Conservation (phyloP, 805 yeast species). For the Myxozyma lipomycoides region DNA sequence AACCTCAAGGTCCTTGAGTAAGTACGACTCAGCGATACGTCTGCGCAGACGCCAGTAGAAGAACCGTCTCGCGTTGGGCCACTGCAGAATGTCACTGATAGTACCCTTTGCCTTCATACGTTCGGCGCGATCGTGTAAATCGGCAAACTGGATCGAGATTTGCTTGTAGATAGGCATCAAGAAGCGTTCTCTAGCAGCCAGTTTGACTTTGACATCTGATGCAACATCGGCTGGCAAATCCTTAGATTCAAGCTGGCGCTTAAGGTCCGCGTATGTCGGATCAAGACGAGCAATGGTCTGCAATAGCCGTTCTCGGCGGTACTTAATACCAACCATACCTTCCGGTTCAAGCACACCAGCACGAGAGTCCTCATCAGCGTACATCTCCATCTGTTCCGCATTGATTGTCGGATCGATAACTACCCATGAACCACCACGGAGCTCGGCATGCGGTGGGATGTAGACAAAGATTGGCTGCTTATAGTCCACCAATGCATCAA, state of each 20-base stretch:
- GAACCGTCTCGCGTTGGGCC: slow-evolving; percentile 86
- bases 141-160: slow-evolving; percentile 93
- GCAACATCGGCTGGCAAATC: slow-evolving; percentile 60
- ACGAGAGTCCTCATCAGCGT: slow-evolving; percentile 91
- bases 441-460: slow-evolving; percentile 97
- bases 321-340: slow-evolving; percentile 98
- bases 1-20: slow-evolving; percentile 67
- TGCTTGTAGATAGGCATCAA: slow-evolving; percentile 87
- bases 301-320: slow-evolving; percentile 85
- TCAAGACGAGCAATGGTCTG: slow-evolving; percentile 92
- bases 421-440: slow-evolving; percentile 99
- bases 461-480: slow-evolving; percentile 95
- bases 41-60: slow-evolving; percentile 99
- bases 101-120: slow-evolving; percentile 96
- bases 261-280: slow-evolving; percentile 63
- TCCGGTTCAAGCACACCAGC: slow-evolving; percentile 99
- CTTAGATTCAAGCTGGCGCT: slow-evolving; percentile 50
- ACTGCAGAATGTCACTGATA: slow-evolving; percentile 76
- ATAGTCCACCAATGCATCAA: slow-evolving; percentile 92
- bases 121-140: slow-evolving; percentile 93
- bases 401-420: slow-evolving; percentile 98
- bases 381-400: slow-evolving; percentile 98
- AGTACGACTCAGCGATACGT: slow-evolving; percentile 87
- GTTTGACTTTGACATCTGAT: slow-evolving; percentile 57
- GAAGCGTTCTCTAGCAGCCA: slow-evolving; percentile 72